phyloP scores from a whole-genome alignment of 2,329 filamentous ascomycete species.

The Chaetomiaceae sp. region DNA sequence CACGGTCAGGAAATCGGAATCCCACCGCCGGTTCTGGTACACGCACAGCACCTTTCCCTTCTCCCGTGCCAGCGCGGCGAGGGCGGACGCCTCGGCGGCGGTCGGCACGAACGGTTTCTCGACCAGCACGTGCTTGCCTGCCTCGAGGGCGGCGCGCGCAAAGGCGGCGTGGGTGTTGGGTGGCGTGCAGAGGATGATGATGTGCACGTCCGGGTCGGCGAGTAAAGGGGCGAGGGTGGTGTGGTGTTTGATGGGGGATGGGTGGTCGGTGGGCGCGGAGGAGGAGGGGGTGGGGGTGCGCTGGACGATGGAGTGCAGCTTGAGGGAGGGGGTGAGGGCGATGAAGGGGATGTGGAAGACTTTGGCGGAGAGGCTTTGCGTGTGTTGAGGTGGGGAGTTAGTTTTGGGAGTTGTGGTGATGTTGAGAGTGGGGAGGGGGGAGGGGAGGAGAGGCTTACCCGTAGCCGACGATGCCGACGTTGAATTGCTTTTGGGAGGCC shows the following conservation, averaged over 20 bases:
- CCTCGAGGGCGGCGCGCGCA: constrained; percentile 57
- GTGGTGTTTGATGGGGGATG: constrained; percentile 57
- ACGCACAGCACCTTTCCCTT: constrained; percentile 53
- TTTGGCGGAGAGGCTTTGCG: constrained; percentile 59
- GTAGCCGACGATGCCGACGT: constrained; percentile 28
- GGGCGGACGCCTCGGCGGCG: constrained; percentile 57
- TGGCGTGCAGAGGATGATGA: constrained; percentile 66
- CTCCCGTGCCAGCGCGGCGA: constrained; percentile 50
- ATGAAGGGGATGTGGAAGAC: constrained; percentile 82
- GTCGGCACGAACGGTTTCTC: constrained; percentile 81
- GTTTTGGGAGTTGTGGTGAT: neutral
- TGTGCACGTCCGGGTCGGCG: constrained; percentile 57
- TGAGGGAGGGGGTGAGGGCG: constrained; percentile 55
- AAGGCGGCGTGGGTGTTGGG: constrained; percentile 65
- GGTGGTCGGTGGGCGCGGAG: constrained; percentile 64
- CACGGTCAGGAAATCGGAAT: constrained; percentile 69
- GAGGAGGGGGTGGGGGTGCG: constrained; percentile 57
- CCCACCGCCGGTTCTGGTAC: constrained; percentile 74
- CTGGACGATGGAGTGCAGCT: constrained; percentile 70
- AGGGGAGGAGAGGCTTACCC: constrained; percentile 9
- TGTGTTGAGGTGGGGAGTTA: too few relatives aligned
- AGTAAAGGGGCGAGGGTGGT: constrained; percentile 56
- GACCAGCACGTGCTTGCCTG: constrained; percentile 70
- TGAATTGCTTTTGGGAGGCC: constrained; percentile 21
- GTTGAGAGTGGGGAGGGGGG: neutral